These are phyloP conservation scores for Quercus berberidifolia DNA, from an alignment of 306 rosid genomes.

Conservation along the genomic window DNA sequence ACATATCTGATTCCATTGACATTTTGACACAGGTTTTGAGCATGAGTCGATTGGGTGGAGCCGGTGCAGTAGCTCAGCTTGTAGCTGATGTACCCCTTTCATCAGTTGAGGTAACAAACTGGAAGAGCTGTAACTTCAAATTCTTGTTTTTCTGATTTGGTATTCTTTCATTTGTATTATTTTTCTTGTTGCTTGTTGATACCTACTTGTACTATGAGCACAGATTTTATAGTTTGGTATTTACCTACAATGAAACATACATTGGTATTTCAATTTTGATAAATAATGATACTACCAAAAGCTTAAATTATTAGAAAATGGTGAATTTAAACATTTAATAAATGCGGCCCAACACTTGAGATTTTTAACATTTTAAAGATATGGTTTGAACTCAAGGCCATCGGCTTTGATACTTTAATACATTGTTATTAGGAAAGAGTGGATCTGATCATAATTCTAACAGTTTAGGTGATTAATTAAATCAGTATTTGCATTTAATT, in stretches of 20 bases:
- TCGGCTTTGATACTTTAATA: too few species aligned
- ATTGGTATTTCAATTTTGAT: not conserved
- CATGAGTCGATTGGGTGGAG: constrained; percentile 97
- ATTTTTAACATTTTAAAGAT: not conserved
- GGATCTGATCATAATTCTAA: too few species aligned
- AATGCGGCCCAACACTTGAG: too few species aligned
- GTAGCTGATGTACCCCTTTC: constrained; percentile 90
- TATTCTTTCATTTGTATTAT: not conserved
- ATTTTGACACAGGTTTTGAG: constrained; percentile 68
- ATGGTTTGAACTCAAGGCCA: too few species aligned
- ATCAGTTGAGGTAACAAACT: constrained; percentile 46
- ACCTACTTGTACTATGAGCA: not conserved
- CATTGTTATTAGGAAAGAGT: too few species aligned
- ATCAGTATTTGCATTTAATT: not conserved
- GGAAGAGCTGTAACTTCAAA: not conserved
- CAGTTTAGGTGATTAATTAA: not conserved
- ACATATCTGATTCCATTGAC: not conserved
- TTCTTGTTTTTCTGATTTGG: not conserved
- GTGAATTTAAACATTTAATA: too few species aligned
- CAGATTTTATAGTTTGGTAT: not conserved
- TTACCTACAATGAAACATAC: not conserved
- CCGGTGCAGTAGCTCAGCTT: constrained; percentile 98
- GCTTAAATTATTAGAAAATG: too few species aligned
- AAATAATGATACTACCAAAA: too few species aligned
- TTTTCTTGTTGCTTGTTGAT: not conserved